Conservation (phyloP, 2,329 filamentous ascomycete species). For the Fusarium sp. region DNA sequence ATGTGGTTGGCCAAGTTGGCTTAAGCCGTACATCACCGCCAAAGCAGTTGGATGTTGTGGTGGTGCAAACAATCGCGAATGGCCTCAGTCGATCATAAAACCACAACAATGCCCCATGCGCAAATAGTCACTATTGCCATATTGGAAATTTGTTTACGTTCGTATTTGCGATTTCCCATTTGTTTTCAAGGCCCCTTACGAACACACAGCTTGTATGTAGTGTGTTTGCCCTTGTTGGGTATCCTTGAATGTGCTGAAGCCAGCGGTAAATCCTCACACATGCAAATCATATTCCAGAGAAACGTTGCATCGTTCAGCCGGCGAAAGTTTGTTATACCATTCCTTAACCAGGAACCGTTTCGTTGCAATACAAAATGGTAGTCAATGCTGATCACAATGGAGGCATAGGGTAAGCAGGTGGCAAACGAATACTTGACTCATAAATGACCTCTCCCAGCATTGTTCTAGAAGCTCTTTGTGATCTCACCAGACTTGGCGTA, state of each 20-base stretch:
- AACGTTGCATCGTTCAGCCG: too few species aligned
- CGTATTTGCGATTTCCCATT: not conserved
- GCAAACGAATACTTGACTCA: not conserved
- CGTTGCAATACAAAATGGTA: not conserved
- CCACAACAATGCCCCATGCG: not conserved
- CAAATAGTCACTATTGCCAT: not conserved
- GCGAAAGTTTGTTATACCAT: too few species aligned
- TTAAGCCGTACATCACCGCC: not conserved
- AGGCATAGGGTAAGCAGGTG: not conserved
- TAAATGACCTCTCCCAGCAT: not conserved
- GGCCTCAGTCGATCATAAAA: not conserved
- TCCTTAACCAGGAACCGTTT: too few species aligned
- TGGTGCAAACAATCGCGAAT: not conserved
- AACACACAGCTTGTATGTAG: not conserved
- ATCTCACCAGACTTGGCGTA: too few species aligned
- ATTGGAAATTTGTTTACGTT: not conserved
- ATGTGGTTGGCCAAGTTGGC: not conserved
- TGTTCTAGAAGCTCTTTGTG: not conserved
- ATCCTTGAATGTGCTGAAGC: not conserved
- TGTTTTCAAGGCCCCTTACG: not conserved
- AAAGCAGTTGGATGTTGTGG: not conserved
- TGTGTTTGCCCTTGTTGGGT: not conserved
- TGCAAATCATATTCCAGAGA: too few species aligned
- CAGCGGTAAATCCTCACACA: not conserved
- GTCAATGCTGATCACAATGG: too few species aligned